phyloP scores from a whole-genome alignment of 352 stramenopile genomes.

The Globisporangium ultimum region DNA sequence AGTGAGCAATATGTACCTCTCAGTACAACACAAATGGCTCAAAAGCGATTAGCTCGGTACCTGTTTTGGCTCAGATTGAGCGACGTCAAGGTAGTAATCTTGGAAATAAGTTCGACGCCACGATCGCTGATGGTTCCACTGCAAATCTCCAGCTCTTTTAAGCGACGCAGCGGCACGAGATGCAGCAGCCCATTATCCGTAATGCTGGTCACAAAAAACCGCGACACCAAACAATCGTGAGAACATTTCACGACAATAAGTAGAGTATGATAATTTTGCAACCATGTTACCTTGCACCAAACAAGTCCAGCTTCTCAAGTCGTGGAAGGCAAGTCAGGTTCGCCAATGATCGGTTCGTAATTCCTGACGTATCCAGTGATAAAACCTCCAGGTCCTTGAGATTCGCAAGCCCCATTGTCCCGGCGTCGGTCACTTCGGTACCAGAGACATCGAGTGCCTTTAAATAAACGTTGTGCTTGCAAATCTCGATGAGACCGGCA shows the following conservation, averaged over 20 bases:
- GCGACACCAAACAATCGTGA: neutral
- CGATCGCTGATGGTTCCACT: slow-evolving; percentile 63
- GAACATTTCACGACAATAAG: neutral
- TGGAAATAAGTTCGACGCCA: slow-evolving; percentile 72
- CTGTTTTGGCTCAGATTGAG: slow-evolving; percentile 84
- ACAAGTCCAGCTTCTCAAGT: slow-evolving; percentile 66
- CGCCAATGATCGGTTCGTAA: slow-evolving; percentile 60
- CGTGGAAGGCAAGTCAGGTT: slow-evolving; percentile 50
- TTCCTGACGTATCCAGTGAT: slow-evolving; percentile 54
- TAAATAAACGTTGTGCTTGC: slow-evolving; percentile 36
- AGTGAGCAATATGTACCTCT: no score
- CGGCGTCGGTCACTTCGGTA: slow-evolving; percentile 65
- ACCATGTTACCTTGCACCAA: slow-evolving; percentile 61
- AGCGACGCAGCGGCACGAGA: slow-evolving; percentile 37
- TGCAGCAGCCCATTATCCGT: slow-evolving; percentile 70
- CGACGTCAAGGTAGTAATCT: slow-evolving; percentile 64
- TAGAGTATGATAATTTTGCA: neutral
- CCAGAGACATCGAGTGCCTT: slow-evolving; percentile 62
- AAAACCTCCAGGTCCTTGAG: slow-evolving; percentile 57
- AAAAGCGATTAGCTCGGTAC: slow-evolving; percentile 12
- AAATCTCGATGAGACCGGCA: slow-evolving; percentile 55
- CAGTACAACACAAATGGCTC: no score
- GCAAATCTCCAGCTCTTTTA: slow-evolving; percentile 68
- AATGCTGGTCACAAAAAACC: slow-evolving; percentile 25
- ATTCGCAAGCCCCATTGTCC: slow-evolving; percentile 39